phyloP scores from a whole-genome alignment of 169 alveolate species.

The Pseudocohnilembus persalinus region DNA sequence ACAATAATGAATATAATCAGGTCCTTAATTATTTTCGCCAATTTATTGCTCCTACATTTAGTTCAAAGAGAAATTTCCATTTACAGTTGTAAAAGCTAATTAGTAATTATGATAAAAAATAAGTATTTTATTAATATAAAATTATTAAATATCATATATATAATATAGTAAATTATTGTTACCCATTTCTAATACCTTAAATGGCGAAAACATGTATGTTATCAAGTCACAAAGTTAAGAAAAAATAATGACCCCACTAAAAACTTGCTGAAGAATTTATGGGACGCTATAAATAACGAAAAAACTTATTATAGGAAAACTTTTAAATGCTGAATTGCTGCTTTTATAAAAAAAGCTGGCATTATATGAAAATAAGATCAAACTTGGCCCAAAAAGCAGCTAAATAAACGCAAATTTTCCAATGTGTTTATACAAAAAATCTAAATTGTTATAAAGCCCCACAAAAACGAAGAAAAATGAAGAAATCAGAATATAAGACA shows the following conservation, averaged over 20 bases:
- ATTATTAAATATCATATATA: no score
- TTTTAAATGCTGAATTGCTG: conserved; percentile 21
- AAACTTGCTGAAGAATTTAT: not conserved
- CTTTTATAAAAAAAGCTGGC: conserved; percentile 11
- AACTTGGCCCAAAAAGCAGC: conserved; percentile 9
- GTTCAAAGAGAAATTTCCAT: not conserved
- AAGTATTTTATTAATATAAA: no score
- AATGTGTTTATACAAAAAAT: conserved; percentile 15
- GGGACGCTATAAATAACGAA: conserved; percentile 13
- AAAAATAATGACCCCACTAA: not conserved
- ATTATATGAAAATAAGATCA: conserved; percentile 7
- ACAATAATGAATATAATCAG: no score
- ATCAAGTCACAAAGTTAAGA: not conserved
- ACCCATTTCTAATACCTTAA: not conserved
- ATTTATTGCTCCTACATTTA: not conserved
- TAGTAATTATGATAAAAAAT: not conserved
- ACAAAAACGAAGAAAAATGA: conserved; percentile 1
- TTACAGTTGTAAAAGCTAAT: not conserved
- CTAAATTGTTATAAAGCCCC: not conserved
- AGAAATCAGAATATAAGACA: not conserved
- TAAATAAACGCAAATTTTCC: not conserved
- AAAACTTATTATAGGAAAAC: conserved; percentile 8
- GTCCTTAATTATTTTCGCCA: not conserved
- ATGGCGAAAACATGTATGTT: not conserved
- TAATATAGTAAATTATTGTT: not conserved